A percentile compares a stretch with the other conserved stretches of the same genome.
phyloP scores from a whole-genome alignment of 2,329 filamentous ascomycete genomes.

The Fusarium verrucosum region DNA sequence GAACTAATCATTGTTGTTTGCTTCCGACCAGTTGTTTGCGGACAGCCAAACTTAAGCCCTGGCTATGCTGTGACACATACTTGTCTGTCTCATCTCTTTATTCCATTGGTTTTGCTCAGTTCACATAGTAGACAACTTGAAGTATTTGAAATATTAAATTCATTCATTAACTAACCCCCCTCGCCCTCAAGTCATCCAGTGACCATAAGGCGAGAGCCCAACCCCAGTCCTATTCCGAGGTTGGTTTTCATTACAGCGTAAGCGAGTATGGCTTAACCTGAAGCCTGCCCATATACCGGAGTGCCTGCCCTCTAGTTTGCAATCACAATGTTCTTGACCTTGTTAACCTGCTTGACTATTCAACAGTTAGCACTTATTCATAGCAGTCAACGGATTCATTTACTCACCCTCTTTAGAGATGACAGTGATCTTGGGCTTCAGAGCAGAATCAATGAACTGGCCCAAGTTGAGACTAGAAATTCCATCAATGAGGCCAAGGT shows the following conservation, averaged over 20 bases:
- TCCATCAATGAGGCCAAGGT: constrained; percentile 45
- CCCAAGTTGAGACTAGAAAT: constrained; percentile 44
- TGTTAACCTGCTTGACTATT: constrained; percentile 11
- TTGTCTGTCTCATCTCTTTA: not conserved
- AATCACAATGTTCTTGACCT: constrained; percentile 6
- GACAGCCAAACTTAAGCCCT: not conserved
- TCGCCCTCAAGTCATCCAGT: constrained; percentile 12
- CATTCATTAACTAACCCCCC: not conserved
- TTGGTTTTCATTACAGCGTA: constrained; percentile 7
- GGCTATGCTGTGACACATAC: not conserved
- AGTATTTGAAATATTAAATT: not conserved
- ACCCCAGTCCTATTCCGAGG: not conserved
- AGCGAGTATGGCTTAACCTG: constrained; percentile 12
- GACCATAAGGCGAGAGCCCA: not conserved
- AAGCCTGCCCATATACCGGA: constrained; percentile 12
- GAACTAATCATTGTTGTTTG: too few relatives aligned
- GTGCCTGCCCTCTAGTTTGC: constrained; percentile 24
- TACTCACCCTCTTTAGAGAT: constrained; percentile 42
- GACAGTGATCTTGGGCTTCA: constrained; percentile 44
- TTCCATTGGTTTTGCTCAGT: not conserved
- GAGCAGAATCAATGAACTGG: constrained; percentile 44
- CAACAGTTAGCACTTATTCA: not conserved
- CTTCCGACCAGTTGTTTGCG: not conserved
- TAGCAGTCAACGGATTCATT: rapidly evolving
- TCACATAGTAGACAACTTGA: not conserved